Conservation (phyloP, 78 protist species). For the Creolimax fragrantissima region DNA sequence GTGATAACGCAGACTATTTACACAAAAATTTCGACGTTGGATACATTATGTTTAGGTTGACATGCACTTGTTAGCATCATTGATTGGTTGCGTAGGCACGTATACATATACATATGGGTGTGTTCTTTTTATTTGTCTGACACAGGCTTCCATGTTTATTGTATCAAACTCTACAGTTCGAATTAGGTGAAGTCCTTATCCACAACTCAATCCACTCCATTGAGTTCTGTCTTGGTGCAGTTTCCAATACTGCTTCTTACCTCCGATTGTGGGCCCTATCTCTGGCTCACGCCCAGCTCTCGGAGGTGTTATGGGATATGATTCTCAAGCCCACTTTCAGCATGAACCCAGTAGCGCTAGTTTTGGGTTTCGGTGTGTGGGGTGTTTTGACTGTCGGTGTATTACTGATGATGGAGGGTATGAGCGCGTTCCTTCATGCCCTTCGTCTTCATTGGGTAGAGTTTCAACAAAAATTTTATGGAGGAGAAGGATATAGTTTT, state of each 20-base stretch:
- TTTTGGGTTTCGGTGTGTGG: constrained; percentile 71
- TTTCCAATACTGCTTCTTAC: constrained; percentile 99
- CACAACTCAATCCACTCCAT: constrained; percentile 96
- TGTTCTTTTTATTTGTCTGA: background rate
- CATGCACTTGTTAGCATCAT: background rate
- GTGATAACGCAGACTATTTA: background rate
- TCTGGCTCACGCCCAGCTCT: constrained; percentile 93
- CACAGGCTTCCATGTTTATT: background rate
- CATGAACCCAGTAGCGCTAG: background rate
- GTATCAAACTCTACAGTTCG: background rate
- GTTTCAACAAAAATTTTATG: background rate
- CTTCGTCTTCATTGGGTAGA: constrained; percentile 96
- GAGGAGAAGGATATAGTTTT: background rate
- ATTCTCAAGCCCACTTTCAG: background rate
- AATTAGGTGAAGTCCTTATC: constrained; percentile 18
- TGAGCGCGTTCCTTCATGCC: constrained; percentile 99
- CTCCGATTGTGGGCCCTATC: constrained; percentile 99
- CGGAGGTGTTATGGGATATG: constrained; percentile 73
- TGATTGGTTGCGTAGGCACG: background rate
- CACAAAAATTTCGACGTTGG: background rate
- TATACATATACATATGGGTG: background rate
- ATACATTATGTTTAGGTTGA: background rate
- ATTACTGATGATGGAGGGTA: constrained; percentile 93
- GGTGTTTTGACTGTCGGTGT: constrained; percentile 81
- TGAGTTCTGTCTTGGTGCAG: constrained; percentile 94